Evolutionary conservation across 2,329 filamentous ascomycete species (phyloP).

Genomic region (Aquanectria penicillioides): DNA sequence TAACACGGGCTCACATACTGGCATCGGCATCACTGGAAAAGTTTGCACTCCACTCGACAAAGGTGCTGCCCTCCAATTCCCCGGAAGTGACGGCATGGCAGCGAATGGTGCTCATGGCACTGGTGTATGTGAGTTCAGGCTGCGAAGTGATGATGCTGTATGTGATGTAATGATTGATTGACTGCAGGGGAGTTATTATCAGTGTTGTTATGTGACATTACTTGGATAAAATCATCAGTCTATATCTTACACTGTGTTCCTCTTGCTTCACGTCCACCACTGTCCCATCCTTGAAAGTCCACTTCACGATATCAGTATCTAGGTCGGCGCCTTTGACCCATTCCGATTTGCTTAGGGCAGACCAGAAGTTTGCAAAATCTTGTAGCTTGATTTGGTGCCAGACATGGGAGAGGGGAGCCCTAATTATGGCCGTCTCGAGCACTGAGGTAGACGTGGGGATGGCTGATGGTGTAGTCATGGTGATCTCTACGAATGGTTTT

Average conservation of each 20-base stretch:
- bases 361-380: slow-evolving; percentile 75
- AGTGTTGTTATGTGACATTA: no score
- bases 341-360: slow-evolving; percentile 68
- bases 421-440: slow-evolving; percentile 74
- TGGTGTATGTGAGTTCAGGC: slow-evolving; percentile 73
- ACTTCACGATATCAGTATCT: slow-evolving; percentile 75
- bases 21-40: slow-evolving; percentile 78
- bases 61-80: slow-evolving; percentile 71
- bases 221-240: no score
- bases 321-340: slow-evolving; percentile 69
- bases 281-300: slow-evolving; percentile 77
- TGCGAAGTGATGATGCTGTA: slow-evolving; percentile 76
- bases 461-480: slow-evolving; percentile 35
- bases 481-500: not conserved
- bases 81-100: slow-evolving; percentile 74
- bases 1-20: slow-evolving; percentile 54
- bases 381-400: slow-evolving; percentile 82
- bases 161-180: slow-evolving; percentile 79
- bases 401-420: slow-evolving; percentile 71
- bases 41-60: slow-evolving; percentile 74
- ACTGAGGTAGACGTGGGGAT: slow-evolving; percentile 76
- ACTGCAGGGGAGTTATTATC: slow-evolving; percentile 53
- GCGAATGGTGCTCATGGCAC: slow-evolving; percentile 73
- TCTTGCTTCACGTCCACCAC: slow-evolving; percentile 79
- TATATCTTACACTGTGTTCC: slow-evolving; percentile 70